A percentile compares a stretch with the other conserved stretches of the same genome.
phyloP scores from a whole-genome alignment of 2,329 filamentous ascomycete genomes.

The Phialocephala subalpina region DNA sequence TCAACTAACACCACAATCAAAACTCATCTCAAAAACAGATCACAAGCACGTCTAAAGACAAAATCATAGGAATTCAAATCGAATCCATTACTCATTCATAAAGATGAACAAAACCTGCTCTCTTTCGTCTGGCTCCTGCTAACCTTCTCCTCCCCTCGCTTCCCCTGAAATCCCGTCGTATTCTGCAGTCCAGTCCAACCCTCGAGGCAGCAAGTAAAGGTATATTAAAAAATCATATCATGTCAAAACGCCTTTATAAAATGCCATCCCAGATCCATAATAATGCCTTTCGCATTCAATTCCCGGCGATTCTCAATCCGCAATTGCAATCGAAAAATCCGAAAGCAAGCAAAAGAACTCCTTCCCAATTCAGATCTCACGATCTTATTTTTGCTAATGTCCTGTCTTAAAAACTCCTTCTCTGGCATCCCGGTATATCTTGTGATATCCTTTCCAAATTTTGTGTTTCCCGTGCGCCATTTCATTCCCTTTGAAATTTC shows the following conservation, averaged over 20 bases:
- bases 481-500: background rate
- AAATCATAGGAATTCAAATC: constrained; percentile 1
- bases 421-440: background rate
- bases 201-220: background rate
- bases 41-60: too few species aligned
- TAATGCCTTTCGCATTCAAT: background rate
- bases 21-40: too few species aligned
- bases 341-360: constrained; percentile 2
- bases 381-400: background rate
- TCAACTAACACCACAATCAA: too few species aligned
- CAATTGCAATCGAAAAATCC: background rate
- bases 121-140: background rate
- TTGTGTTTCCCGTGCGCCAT: background rate
- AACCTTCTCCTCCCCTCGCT: background rate
- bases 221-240: background rate
- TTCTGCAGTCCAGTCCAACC: background rate
- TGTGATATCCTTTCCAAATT: background rate
- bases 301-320: background rate
- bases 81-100: constrained; percentile 11
- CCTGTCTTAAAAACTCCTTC: constrained; percentile 10
- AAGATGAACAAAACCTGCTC: background rate
- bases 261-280: background rate
- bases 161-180: background rate
- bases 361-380: background rate
- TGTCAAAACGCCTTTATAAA: background rate